A percentile compares a stretch with the other conserved stretches of the same genome.
Evolutionary conservation across 2,329 filamentous ascomycete genomes (phyloP).

Genomic region (Aspergillus quadricinctus): DNA sequence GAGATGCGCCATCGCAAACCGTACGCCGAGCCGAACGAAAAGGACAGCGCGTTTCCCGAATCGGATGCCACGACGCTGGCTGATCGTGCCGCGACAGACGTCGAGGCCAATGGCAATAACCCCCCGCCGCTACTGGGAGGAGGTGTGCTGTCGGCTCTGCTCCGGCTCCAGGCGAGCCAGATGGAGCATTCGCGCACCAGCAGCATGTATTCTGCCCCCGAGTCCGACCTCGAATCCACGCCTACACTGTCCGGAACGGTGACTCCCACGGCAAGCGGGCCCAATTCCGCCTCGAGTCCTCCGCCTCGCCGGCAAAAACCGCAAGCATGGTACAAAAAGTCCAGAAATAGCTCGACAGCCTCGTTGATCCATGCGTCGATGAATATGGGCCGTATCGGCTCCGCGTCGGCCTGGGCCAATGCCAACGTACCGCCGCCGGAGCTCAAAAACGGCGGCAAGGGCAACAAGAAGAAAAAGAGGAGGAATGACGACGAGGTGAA

Average conservation of each 20-base stretch:
- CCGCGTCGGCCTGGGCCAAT: slow-evolving; percentile 7
- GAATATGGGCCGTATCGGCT: slow-evolving; percentile 11
- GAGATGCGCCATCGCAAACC: background rate
- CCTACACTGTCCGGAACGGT: background rate
- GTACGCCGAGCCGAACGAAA: background rate
- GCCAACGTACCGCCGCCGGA: background rate
- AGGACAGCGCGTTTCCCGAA: background rate
- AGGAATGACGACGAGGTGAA: background rate
- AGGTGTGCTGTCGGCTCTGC: slow-evolving; percentile 3
- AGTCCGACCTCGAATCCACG: slow-evolving; percentile 2
- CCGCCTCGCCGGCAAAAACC: background rate
- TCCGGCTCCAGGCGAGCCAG: slow-evolving; percentile 2
- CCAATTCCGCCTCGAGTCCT: background rate
- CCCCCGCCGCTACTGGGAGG: slow-evolving; percentile 2
- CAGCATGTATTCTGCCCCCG: slow-evolving; percentile 1
- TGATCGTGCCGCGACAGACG: background rate
- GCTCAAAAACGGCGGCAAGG: background rate
- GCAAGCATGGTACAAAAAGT: slow-evolving; percentile 27
- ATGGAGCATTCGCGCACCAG: slow-evolving; percentile 1
- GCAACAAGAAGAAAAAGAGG: slow-evolving; percentile 6
- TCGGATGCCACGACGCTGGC: background rate
- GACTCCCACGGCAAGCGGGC: background rate
- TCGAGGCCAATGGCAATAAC: background rate
- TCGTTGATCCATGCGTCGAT: slow-evolving; percentile 19
- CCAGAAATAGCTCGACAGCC: slow-evolving; percentile 18